These are phyloP conservation scores for Aurifilum marmelostoma DNA, from an alignment of 2,329 filamentous ascomycete species.

Conservation along the genomic window DNA sequence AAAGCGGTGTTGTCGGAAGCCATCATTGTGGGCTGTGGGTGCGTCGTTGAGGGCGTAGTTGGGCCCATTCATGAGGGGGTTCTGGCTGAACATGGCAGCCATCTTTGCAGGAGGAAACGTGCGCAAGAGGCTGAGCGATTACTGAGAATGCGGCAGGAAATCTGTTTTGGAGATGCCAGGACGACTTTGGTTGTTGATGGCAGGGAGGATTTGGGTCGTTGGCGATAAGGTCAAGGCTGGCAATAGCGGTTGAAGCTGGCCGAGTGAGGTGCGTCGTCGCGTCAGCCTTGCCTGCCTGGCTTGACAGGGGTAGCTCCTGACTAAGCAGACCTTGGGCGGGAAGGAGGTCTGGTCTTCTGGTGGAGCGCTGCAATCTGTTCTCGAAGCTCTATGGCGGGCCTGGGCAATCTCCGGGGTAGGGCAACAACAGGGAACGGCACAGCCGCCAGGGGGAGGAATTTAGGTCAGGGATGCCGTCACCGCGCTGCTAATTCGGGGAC, in stretches of 20 bases:
- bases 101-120: slow-evolving; percentile 44
- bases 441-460: slow-evolving; percentile 3
- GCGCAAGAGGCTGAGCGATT: neutral
- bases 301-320: slow-evolving; percentile 29
- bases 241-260: slow-evolving; percentile 14
- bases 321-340: slow-evolving; percentile 29
- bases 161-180: slow-evolving; percentile 22
- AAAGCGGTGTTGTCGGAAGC: slow-evolving; percentile 77
- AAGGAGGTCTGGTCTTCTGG: slow-evolving; percentile 6
- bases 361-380: slow-evolving; percentile 11
- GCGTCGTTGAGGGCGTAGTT: slow-evolving; percentile 70
- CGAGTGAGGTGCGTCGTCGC: slow-evolving; percentile 32
- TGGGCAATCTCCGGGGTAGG: slow-evolving; percentile 13
- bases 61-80: slow-evolving; percentile 69
- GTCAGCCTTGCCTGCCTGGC: slow-evolving; percentile 54
- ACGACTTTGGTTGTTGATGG: slow-evolving; percentile 27
- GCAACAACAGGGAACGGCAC: neutral
- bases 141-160: slow-evolving; percentile 23
- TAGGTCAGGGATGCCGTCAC: slow-evolving; percentile 27
- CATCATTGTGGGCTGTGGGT: slow-evolving; percentile 56
- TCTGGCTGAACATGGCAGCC: slow-evolving; percentile 72
- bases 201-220: slow-evolving; percentile 16
- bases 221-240: slow-evolving; percentile 24
- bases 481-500: slow-evolving; percentile 17
- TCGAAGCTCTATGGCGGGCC: slow-evolving; percentile 6